Base-by-base conservation (phyloP, 805 yeast species). In the Candida railenensis region DNA sequence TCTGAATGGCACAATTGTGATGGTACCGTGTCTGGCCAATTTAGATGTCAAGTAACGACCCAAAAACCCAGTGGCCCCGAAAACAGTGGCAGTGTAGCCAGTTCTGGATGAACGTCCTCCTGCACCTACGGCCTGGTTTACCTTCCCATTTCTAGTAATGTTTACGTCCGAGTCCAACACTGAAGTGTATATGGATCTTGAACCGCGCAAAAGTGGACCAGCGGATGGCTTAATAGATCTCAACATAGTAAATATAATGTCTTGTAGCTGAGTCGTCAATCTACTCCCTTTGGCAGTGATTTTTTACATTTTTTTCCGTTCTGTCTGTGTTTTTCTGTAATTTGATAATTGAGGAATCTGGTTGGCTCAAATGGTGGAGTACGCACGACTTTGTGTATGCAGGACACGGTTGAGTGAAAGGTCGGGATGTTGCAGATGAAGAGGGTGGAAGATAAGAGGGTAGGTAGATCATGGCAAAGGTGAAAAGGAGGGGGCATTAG, bases 101-200 rank as follows among this genome's bases (percentile, higher is more conserved):
- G 92, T 83, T 71, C 95, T 78, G 22, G 95, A 87, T 3, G 92
- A 85, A 48, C 88, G 76, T 25, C 96, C 96, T 40, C 95, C 94
- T 42, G 79, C 69, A 50, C 96, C 96, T 32, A 75, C 72, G n/a
- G 87, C 65, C 38, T 85, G 63, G 54, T 82, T 76, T 38, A 89
- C 85, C 60, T 89, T 87, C 21, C 96, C 96, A 44, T 77, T 74
- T 53, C 81, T 77, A 46, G 92, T 84, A 66, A 88, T 81, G 62
- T 82, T 81, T 58, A 85, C 69, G 66, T 88, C 94, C n/a, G 71
- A 66, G 40, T 68, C 75, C 53, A 73, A 63, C 37, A 66, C 71
- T 15, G 76, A 65, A 15, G 75, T 70, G 53, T 71, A 67, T 47
- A 72, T 49, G 48, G 66, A 51, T 57, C 77, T 65, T 44, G 40